Conservation (phyloP, 2,329 filamentous ascomycete species). For the Aspergillus ustus region DNA sequence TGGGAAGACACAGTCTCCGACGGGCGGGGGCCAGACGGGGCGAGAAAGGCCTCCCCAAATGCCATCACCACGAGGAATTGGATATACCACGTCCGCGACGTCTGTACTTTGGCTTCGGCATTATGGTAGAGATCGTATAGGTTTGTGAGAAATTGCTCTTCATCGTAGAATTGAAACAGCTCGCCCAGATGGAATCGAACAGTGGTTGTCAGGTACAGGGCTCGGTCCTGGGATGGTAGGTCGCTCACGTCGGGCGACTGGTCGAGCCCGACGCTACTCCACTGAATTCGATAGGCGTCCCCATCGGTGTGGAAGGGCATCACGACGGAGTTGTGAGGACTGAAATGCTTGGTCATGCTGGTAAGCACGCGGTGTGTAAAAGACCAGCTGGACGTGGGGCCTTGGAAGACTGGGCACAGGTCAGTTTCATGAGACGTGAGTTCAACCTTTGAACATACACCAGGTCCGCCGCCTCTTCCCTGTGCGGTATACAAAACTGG, state of each 20-base stretch:
- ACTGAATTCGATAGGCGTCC: constrained; percentile 39
- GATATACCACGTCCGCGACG: constrained; percentile 53
- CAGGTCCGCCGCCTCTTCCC: constrained; percentile 27
- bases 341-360: constrained; percentile 36
- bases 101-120: constrained; percentile 31
- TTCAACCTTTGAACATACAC: no score
- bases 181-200: constrained; percentile 62
- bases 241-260: constrained; percentile 38
- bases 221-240: constrained; percentile 57
- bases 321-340: no score
- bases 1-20: constrained; percentile 40
- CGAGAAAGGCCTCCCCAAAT: constrained; percentile 60
- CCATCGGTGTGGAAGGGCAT: constrained; percentile 36
- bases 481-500: no score
- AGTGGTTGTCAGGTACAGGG: constrained; percentile 58
- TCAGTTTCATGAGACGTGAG: no score
- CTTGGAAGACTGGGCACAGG: no score
- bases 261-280: constrained; percentile 34
- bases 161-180: constrained; percentile 60
- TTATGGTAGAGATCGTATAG: constrained; percentile 49
- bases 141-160: constrained; percentile 46
- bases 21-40: constrained; percentile 36
- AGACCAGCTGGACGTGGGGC: constrained; percentile 43
- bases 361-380: constrained; percentile 41
- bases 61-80: constrained; percentile 60